Percentiles rank a stretch among this genome's conserved stretches.
Conservation (phyloP, 2,329 filamentous ascomycete species). For the Penicillium sp. region DNA sequence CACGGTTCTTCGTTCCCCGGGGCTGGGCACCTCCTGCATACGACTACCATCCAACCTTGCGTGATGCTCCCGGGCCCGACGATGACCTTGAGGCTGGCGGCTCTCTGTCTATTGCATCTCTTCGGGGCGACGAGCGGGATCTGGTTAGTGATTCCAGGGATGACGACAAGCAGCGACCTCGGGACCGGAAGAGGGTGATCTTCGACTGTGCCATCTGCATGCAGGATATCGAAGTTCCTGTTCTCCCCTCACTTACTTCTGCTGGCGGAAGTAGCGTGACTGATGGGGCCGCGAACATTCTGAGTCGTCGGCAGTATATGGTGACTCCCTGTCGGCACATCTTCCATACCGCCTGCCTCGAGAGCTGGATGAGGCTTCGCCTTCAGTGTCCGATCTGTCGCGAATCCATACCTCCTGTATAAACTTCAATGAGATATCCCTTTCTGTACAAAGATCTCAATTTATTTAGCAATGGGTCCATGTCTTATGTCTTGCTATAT, state of each 20-base stretch:
- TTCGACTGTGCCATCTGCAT: slow-evolving; percentile 97
- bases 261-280: slow-evolving; percentile 45
- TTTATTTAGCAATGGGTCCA: neutral
- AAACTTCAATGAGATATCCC: slow-evolving; percentile 20
- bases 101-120: slow-evolving; percentile 67
- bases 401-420: slow-evolving; percentile 81
- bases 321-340: slow-evolving; percentile 95
- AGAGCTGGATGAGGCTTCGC: slow-evolving; percentile 92
- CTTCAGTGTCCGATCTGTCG: slow-evolving; percentile 94
- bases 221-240: slow-evolving; percentile 82
- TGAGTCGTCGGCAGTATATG: slow-evolving; percentile 86
- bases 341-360: slow-evolving; percentile 85
- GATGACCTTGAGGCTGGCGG: slow-evolving; percentile 75
- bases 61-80: slow-evolving; percentile 50
- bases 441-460: neutral
- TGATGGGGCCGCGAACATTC: slow-evolving; percentile 55
- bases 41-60: slow-evolving; percentile 89
- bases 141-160: slow-evolving; percentile 35
- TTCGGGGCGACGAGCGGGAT: slow-evolving; percentile 49
- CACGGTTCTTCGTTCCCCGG: slow-evolving; percentile 75
- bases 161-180: slow-evolving; percentile 39
- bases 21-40: slow-evolving; percentile 64
- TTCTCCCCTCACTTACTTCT: slow-evolving; percentile 55
- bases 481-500: neutral
- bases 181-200: slow-evolving; percentile 52